Evolutionary conservation across 2,329 filamentous ascomycete species (phyloP), one percentile per base, ranked within the genome.

Genomic region (Xylaria sp.): DNA sequence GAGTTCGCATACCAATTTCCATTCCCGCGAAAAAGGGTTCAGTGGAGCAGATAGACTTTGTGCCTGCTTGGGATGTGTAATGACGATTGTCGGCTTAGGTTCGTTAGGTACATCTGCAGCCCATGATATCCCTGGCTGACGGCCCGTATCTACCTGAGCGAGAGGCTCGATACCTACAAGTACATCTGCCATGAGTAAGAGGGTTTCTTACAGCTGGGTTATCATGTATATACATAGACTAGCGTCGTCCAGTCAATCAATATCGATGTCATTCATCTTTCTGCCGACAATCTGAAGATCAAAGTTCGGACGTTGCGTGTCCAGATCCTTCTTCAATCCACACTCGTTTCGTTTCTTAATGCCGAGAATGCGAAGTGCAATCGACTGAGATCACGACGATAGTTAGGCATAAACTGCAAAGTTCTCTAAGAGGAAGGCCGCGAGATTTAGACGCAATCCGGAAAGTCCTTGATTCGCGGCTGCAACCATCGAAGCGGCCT

Each of bases 191-290:
- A 31, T 12, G 46, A 56, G 35, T 28, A 60, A n/a, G 17, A 60
- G 47, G 15, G 57, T 49, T 60, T 54, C 38, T 46, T 61, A 54
- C 23, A 55, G 46, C 45, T 63, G 55, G 55, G 50, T 58, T 63
- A 59, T 50, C 31, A 46, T 38, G 19, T 51, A 37, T 43, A 15
- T 43, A 43, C 31, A 33, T 33, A 11, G 40, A 43, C 42, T 45
- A 45, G 6, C 5, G 33, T 17, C 52, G n/a, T 19, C 31, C 31
- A n/a, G 51, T 43, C 38, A 40, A 53, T 59, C 40, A 23, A n/a
- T n/a, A n/a, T n/a, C 23, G 35, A 60, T 55, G 56, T 60, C 57
- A 60, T 45, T 42, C 21, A 43, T 37, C n/a, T n/a, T 40, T 37
- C 47, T 35, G 5, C 8, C 8, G 25, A 21, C 38, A 38, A n/a